Base-by-base conservation (phyloP, 345 rosid genomes). In the Boechera divaricarpa region DNA sequence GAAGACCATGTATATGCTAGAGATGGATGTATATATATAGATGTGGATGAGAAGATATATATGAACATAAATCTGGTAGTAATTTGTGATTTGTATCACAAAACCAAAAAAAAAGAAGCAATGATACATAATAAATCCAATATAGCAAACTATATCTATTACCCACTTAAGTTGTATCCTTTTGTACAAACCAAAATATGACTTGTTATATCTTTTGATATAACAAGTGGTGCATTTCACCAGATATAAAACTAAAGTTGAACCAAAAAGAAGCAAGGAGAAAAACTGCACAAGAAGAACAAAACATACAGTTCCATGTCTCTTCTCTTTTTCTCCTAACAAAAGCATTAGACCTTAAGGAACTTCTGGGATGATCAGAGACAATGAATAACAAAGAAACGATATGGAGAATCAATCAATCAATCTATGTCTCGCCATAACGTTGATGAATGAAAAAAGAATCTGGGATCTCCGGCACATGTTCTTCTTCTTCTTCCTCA, bases 151-250 rank as follows among this genome's bases (percentile, higher is more conserved):
- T 74, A 55, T 44, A 64, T 21, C 36, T 55, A 47, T 67, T 44
- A 65, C 67, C 60, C 60, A 58, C 60, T 58, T 48, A 10, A 18
- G 13, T 56, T 4, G 12, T 15, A n/a, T 66, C 8, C 18, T 41
- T 75, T 68, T 68, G 54, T 76, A 76, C 73, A 76, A 67, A 21
- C 60, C 42, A 76, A 39, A 60, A 68, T 28, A 76, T 29, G 42
- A 47, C 38, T 21, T 60, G n/a, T 12, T 66, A 5, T 58, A 68
- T 31, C 67, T 32, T 57, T 61, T 9, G 33, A 47, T 75, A 68
- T 56, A 35, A 67, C 53, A 59, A 51, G 28, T 52, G 69, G 63
- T 61, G 56, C 29, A 61, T 41, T 41, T 68, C 73, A 76, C 47
- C 55, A 76, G 29, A 68, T 38, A 26, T 2, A 6, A 15, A 60